phyloP scores from a whole-genome alignment of 2,329 filamentous ascomycete genomes.

The Cladosporium colombiae region DNA sequence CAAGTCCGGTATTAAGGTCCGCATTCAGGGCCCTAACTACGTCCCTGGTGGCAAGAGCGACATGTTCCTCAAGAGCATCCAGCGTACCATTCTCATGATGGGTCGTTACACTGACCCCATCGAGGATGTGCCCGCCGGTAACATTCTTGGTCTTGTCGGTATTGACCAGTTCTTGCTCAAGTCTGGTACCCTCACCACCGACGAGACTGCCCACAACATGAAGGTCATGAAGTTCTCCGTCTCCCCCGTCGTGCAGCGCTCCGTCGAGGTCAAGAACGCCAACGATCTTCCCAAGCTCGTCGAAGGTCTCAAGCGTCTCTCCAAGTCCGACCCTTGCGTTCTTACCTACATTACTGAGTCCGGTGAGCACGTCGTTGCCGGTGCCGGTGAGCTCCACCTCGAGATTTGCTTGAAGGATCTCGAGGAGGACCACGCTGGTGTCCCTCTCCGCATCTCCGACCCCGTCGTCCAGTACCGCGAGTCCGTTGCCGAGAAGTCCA shows the following conservation, averaged over 20 bases:
- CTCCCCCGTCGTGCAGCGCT: constrained; percentile 96
- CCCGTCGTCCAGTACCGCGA: constrained; percentile 99
- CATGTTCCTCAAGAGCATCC: constrained; percentile 98
- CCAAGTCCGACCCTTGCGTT: constrained; percentile 99
- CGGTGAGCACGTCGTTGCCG: constrained; percentile 98
- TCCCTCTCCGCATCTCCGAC: constrained; percentile 96
- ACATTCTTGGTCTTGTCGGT: constrained; percentile 99
- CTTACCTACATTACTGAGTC: constrained; percentile 85
- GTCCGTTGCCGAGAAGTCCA: constrained; percentile 80
- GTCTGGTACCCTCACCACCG: constrained; percentile 98
- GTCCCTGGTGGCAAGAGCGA: constrained; percentile 97
- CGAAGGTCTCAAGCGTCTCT: constrained; percentile 99
- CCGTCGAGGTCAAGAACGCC: constrained; percentile 99
- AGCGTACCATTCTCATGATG: constrained; percentile 99
- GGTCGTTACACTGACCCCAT: constrained; percentile 98
- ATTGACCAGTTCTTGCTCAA: constrained; percentile 99
- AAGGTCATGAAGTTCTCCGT: constrained; percentile 99
- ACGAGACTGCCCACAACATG: constrained; percentile 97
- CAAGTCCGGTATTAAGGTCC: constrained; percentile 97
- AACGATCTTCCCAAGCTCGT: constrained; percentile 99
- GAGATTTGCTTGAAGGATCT: constrained; percentile 99
- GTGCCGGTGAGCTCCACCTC: constrained; percentile 98
- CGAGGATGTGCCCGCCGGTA: constrained; percentile 97
- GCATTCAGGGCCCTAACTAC: constrained; percentile 99
- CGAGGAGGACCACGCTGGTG: constrained; percentile 97